These are phyloP conservation scores for Corylus avellana DNA, from an alignment of 306 rosid species.

Conservation along the genomic window DNA sequence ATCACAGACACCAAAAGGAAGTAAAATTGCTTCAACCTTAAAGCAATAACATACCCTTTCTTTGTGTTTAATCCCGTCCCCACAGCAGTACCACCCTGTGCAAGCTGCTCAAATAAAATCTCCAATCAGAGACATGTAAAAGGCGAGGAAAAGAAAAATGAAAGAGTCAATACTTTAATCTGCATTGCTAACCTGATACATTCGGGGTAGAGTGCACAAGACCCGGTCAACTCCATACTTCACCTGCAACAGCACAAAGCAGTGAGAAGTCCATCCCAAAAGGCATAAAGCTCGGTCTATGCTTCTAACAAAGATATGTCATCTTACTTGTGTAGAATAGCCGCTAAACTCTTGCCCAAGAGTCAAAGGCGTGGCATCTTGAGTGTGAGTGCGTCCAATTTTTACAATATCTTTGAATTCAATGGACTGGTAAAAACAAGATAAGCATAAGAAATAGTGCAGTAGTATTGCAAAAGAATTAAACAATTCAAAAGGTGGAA, in stretches of 20 bases:
- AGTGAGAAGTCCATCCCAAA: conserved; percentile 25
- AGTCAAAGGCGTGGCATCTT: conserved; percentile 98
- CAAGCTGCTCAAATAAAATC: conserved; percentile 70
- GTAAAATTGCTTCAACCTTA: conserved; percentile 17
- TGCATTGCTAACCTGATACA: conserved; percentile 74
- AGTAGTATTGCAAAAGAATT: not conserved
- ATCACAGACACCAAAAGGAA: conserved; percentile 12
- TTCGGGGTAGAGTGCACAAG: conserved; percentile 66
- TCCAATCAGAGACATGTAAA: conserved; percentile 29
- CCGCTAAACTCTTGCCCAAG: conserved; percentile 99
- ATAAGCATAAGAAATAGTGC: not conserved
- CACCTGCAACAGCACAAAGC: conserved; percentile 58
- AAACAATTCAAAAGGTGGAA: not conserved
- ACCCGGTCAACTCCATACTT: conserved; percentile 90
- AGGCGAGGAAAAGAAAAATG: conserved; percentile 6
- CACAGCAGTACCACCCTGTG: conserved; percentile 99
- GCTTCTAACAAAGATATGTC: conserved; percentile 15
- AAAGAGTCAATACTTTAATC: conserved; percentile 7
- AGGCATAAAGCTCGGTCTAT: conserved; percentile 12
- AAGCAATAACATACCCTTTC: conserved; percentile 72
- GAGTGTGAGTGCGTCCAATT: conserved; percentile 98
- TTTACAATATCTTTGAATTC: conserved; percentile 96
- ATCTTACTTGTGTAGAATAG: conserved; percentile 90
- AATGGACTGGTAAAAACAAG: conserved; percentile 53
- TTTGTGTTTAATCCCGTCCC: conserved; percentile 99